A percentile compares a stretch with the other conserved stretches of the same genome.
These are phyloP conservation scores for Erigeron canadensis DNA, from an alignment of 129 eudicot genomes.

Conservation along the genomic window DNA sequence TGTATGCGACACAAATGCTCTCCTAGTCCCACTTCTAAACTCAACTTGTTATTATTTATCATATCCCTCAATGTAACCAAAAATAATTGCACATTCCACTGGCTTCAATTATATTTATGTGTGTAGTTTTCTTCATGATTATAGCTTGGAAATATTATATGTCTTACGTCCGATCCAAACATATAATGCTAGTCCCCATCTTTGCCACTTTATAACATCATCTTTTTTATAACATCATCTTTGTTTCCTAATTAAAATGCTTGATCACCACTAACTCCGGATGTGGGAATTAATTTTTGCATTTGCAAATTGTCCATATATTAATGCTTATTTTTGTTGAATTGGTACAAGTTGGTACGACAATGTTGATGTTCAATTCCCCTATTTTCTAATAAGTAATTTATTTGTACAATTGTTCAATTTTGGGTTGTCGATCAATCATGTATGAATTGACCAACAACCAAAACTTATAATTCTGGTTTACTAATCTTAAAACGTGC, in stretches of 20 bases:
- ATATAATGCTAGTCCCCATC: slow-evolving; percentile 31
- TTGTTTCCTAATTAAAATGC: slow-evolving; percentile 22
- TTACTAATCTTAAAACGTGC: too few relatives aligned
- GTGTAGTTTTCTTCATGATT: slow-evolving; percentile 23
- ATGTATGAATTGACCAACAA: not conserved
- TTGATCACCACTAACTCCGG: slow-evolving; percentile 24
- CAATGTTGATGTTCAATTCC: not conserved
- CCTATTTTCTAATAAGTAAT: not conserved
- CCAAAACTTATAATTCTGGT: too few relatives aligned
- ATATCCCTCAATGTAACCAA: slow-evolving; percentile 19
- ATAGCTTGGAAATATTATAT: slow-evolving; percentile 20
- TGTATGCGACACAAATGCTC: slow-evolving; percentile 21
- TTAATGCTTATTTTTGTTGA: not conserved
- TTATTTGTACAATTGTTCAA: not conserved
- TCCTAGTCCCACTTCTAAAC: slow-evolving; percentile 21
- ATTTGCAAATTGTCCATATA: not conserved
- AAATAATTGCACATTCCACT: slow-evolving; percentile 38
- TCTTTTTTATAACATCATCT: not conserved
- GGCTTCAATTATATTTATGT: slow-evolving; percentile 22
- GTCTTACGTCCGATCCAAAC: slow-evolving; percentile 31
- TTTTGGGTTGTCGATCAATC: not conserved
- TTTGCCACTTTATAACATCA: slow-evolving; percentile 16
- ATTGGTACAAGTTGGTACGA: slow-evolving; percentile 6
- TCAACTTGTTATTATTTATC: slow-evolving; percentile 19
- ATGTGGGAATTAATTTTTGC: slow-evolving; percentile 8